These are phyloP conservation scores for Cyberlindnera suaveolens DNA, from an alignment of 805 yeast genomes.

Conservation along the genomic window DNA sequence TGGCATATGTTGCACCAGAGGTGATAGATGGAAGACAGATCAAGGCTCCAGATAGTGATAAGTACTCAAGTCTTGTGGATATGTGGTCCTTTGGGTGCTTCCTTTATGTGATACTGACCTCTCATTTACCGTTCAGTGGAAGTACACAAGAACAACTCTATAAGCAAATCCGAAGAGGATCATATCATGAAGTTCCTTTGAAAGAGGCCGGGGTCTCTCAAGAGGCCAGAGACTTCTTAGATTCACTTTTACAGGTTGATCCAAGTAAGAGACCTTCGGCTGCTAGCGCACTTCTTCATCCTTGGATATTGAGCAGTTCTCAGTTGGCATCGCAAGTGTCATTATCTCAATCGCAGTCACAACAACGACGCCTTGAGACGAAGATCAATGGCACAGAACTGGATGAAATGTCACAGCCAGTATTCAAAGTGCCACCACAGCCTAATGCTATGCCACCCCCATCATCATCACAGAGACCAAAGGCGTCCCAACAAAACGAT, in stretches of 20 bases:
- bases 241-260: conserved; percentile 66
- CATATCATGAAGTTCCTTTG: conserved; percentile 73
- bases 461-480: conserved; percentile 4
- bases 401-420: conserved; percentile 6
- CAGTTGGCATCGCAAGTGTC: conserved; percentile 38
- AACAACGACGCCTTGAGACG: conserved; percentile 42
- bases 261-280: conserved; percentile 73
- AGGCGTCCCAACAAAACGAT: conserved; percentile 1
- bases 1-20: conserved; percentile 97
- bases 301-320: conserved; percentile 54
- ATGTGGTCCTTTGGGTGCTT: conserved; percentile 98
- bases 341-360: conserved; percentile 66
- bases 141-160: conserved; percentile 82
- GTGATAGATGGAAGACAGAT: conserved; percentile 44
- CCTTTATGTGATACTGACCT: conserved; percentile 85
- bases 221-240: conserved; percentile 68
- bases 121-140: conserved; percentile 93
- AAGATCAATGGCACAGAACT: conserved; percentile 4
- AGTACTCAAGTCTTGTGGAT: conserved; percentile 83
- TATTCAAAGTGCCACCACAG: conserved; percentile 18
- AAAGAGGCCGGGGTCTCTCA: conserved; percentile 58
- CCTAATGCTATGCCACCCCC: conserved; percentile 2
- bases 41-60: conserved; percentile 22
- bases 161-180: conserved; percentile 67
- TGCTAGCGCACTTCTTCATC: conserved; percentile 64